Conservation (phyloP, 164 flowering plant genomes). For the Santalum album region DNA sequence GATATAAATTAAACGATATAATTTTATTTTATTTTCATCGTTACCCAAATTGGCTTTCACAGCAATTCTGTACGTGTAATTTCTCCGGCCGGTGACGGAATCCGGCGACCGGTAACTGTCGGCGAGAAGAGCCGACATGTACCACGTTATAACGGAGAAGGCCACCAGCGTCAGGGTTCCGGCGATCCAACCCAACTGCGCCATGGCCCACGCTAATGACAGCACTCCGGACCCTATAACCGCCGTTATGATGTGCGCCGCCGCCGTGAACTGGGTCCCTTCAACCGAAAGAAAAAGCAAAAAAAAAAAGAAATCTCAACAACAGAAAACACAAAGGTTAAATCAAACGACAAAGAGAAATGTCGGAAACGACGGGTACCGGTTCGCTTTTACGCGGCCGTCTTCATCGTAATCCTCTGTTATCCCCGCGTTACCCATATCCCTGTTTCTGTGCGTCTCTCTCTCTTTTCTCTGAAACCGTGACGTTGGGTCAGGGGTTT, state of each 20-base stretch:
- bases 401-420: too few relatives aligned
- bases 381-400: too few relatives aligned
- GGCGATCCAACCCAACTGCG: slow-evolving; percentile 38
- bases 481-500: too few relatives aligned
- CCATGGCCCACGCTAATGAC: slow-evolving; percentile 16
- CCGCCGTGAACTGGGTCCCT: slow-evolving; percentile 26
- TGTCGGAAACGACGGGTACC: too few relatives aligned
- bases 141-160: slow-evolving; percentile 24
- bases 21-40: not conserved
- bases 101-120: slow-evolving; percentile 21
- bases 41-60: slow-evolving; percentile 15
- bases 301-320: too few relatives aligned
- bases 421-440: too few relatives aligned
- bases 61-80: slow-evolving; percentile 22
- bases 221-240: slow-evolving; percentile 37
- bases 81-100: slow-evolving; percentile 21
- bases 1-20: not conserved
- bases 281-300: too few relatives aligned
- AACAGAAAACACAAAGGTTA: too few relatives aligned
- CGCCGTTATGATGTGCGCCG: slow-evolving; percentile 35
- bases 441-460: too few relatives aligned
- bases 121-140: slow-evolving; percentile 19
- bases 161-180: slow-evolving; percentile 12
- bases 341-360: too few relatives aligned
- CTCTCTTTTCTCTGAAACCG: too few relatives aligned